Percentiles rank a stretch among this genome's conserved stretches.
Evolutionary conservation across 169 alveolate species (phyloP).

Genomic region (Neospora caninum): DNA sequence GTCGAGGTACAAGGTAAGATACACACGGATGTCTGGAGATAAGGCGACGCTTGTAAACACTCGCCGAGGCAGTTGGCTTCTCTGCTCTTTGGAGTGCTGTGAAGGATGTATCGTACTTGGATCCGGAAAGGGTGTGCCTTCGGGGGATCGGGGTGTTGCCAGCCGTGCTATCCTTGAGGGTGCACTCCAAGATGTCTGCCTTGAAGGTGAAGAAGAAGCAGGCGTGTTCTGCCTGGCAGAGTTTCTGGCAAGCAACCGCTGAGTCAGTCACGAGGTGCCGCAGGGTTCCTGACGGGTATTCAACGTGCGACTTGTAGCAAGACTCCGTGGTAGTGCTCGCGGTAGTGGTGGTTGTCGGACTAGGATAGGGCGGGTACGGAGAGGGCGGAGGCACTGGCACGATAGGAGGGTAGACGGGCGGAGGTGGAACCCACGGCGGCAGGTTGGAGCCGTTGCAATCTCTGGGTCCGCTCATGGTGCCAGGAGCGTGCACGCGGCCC

Average conservation of each 20-base stretch:
- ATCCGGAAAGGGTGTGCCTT: neutral
- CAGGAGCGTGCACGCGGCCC: conserved; percentile 20
- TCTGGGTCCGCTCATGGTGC: conserved; percentile 35
- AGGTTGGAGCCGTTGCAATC: neutral
- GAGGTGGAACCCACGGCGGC: neutral
- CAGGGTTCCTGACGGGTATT: neutral
- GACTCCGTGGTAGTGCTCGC: neutral
- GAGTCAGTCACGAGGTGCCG: neutral
- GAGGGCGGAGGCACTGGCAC: neutral
- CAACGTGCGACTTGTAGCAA: neutral
- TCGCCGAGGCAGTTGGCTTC: no score
- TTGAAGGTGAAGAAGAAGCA: conserved; percentile 19
- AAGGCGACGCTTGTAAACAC: no score
- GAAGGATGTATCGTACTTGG: neutral
- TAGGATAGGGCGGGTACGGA: neutral
- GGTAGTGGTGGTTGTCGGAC: neutral
- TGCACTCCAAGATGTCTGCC: neutral
- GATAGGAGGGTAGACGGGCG: neutral
- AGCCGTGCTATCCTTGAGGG: neutral
- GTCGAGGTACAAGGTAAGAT: no score
- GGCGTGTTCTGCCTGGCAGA: neutral
- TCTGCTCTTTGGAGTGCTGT: neutral
- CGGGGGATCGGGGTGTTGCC: neutral
- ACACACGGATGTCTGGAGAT: no score
- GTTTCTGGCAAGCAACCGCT: neutral